A percentile compares a stretch with the other conserved stretches of the same genome.
Conservation (phyloP, 2,329 filamentous ascomycete genomes). For the Rasamsonia emersonii region DNA sequence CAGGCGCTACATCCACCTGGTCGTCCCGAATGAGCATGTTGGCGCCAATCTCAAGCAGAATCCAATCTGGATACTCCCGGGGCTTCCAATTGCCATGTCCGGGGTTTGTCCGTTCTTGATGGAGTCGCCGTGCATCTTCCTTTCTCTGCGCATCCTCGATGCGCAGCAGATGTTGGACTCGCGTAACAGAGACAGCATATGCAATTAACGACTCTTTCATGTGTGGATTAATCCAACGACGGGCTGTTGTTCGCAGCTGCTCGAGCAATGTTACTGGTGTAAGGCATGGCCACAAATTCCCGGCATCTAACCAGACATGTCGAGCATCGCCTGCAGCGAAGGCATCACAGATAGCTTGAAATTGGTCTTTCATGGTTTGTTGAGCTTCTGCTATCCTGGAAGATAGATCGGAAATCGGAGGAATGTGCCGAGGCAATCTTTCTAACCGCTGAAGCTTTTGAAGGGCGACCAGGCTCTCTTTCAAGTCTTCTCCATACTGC, state of each 20-base stretch:
- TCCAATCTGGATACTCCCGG: conserved; percentile 49
- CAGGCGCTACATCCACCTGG: conserved; percentile 54
- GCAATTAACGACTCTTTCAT: conserved; percentile 31
- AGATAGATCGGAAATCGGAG: conserved; percentile 3
- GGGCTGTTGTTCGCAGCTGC: conserved; percentile 30
- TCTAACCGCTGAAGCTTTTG: conserved; percentile 5
- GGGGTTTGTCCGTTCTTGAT: conserved; percentile 37
- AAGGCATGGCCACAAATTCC: conserved; percentile 34
- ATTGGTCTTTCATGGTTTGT: conserved; percentile 7
- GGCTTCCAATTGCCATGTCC: conserved; percentile 54
- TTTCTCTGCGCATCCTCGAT: conserved; percentile 31
- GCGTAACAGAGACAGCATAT: conserved; percentile 33
- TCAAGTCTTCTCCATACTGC: conserved; percentile 30
- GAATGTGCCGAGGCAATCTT: neutral
- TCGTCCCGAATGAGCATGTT: conserved; percentile 54
- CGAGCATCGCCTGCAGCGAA: conserved; percentile 20
- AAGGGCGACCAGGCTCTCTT: conserved; percentile 29
- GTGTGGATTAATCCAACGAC: conserved; percentile 17
- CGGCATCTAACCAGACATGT: conserved; percentile 31
- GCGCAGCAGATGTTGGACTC: conserved; percentile 37
- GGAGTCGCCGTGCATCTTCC: conserved; percentile 19
- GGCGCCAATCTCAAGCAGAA: conserved; percentile 58
- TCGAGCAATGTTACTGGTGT: conserved; percentile 34
- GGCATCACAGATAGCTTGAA: conserved; percentile 10
- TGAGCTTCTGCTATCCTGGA: conserved; percentile 16